phyloP scores from a whole-genome alignment of 306 rosid genomes.

The Acacia melanoxylon region DNA sequence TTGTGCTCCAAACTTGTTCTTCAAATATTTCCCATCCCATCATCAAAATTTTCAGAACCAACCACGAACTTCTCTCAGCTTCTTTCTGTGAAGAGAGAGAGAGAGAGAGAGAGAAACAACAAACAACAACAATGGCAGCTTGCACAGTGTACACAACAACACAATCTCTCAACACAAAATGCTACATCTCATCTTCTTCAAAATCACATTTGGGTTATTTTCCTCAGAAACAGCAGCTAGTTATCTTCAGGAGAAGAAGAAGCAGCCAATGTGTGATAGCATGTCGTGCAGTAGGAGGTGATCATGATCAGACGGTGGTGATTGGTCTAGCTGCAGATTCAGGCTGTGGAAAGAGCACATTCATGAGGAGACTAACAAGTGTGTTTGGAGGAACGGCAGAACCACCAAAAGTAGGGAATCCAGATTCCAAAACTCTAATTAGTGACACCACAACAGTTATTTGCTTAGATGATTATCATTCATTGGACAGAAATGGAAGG shows the following conservation, averaged over 20 bases:
- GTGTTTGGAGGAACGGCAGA: conserved; percentile 96
- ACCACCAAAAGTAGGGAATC: conserved; percentile 93
- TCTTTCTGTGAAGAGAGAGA: conserved; percentile 21
- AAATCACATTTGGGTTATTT: conserved; percentile 56
- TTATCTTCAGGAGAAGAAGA: conserved; percentile 46
- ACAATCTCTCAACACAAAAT: conserved; percentile 64
- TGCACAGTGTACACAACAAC: conserved; percentile 86
- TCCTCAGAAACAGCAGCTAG: conserved; percentile 69
- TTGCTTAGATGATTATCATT: conserved; percentile 95
- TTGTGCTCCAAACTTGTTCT: conserved; percentile 42
- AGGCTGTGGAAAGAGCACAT: conserved; percentile 99
- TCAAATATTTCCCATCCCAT: conserved; percentile 35
- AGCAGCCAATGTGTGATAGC: conserved; percentile 50
- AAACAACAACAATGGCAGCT: conserved; percentile 55
- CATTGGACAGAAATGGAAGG: conserved; percentile 89
- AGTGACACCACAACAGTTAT: conserved; percentile 97
- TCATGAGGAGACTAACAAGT: conserved; percentile 95
- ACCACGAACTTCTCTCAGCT: conserved; percentile 34
- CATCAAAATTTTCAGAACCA: conserved; percentile 5
- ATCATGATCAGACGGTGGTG: conserved; percentile 78
- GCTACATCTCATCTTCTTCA: conserved; percentile 62
- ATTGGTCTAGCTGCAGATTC: conserved; percentile 98
- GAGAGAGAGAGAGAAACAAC: background rate
- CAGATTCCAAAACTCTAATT: conserved; percentile 92
- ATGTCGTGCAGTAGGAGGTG: conserved; percentile 48